Conservation (phyloP, 352 stramenopile species). For the Pythium brachiatum region DNA sequence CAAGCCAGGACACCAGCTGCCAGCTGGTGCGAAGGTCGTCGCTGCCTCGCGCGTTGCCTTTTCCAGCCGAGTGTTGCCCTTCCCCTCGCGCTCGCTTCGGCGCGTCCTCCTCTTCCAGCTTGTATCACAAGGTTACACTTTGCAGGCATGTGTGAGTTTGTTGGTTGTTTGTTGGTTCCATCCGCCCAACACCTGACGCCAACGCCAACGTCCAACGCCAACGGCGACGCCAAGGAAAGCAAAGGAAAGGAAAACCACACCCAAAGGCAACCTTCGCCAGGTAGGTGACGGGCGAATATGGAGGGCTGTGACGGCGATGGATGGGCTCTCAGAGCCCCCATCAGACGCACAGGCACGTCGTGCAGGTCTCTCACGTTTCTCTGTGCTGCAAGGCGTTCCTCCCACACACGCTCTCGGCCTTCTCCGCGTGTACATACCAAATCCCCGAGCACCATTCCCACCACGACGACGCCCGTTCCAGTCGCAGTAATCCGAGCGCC, state of each 20-base stretch:
- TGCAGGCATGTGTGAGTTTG: not conserved
- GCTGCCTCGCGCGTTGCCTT: not conserved
- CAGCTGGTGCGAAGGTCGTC: not conserved
- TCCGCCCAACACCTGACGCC: not conserved
- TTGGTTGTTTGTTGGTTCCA: conserved; percentile 1
- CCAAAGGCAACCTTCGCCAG: not conserved
- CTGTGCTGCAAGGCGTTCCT: conserved; percentile 1
- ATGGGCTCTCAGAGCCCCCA: not conserved
- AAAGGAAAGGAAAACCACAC: not conserved
- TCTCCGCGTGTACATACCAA: not conserved
- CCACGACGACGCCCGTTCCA: not conserved
- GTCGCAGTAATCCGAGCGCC: not conserved
- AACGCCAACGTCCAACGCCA: conserved; percentile 4
- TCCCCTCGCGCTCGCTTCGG: not conserved
- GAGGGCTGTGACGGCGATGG: not conserved
- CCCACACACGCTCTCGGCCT: not conserved
- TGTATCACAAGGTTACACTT: conserved; percentile 2
- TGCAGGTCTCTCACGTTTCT: not conserved
- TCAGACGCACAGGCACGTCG: not conserved
- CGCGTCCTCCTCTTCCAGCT: not conserved
- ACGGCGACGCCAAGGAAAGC: not conserved
- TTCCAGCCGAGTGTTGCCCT: not conserved
- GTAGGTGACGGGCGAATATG: not conserved
- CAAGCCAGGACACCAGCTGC: not conserved
- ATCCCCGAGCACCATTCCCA: not conserved